Evolutionary conservation across 345 rosid species (phyloP).

Genomic region (Raphanus raphanistrum): DNA sequence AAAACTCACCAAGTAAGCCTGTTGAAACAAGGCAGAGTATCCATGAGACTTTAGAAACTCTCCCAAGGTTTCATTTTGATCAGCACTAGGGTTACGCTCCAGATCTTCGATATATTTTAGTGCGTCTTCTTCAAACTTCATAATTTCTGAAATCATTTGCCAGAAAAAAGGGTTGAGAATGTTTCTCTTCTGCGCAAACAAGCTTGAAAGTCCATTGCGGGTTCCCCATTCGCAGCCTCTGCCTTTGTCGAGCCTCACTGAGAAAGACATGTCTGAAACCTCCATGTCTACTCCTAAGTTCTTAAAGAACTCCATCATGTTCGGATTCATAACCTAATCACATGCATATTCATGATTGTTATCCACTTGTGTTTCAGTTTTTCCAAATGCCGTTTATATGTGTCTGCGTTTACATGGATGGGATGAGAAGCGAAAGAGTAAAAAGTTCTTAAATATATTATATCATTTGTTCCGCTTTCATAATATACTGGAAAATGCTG

Average conservation of each 20-base stretch:
- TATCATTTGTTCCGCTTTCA: too few species aligned
- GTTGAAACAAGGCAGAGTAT: conserved; percentile 68
- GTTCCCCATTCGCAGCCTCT: conserved; percentile 80
- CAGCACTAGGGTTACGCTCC: conserved; percentile 55
- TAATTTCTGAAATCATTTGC: conserved; percentile 62
- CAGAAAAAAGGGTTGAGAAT: conserved; percentile 56
- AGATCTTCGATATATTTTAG: conserved; percentile 61
- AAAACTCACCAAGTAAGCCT: conserved; percentile 65
- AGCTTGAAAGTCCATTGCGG: conserved; percentile 57
- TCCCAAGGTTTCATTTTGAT: conserved; percentile 59
- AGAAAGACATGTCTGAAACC: conserved; percentile 68
- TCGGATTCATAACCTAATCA: conserved; percentile 73
- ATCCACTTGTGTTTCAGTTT: neutral
- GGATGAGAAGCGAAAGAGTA: neutral
- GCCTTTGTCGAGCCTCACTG: conserved; percentile 69
- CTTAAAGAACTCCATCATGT: conserved; percentile 78
- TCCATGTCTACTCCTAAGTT: conserved; percentile 70
- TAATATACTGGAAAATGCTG: too few species aligned
- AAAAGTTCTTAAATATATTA: neutral
- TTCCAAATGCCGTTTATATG: neutral
- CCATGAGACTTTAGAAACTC: conserved; percentile 55
- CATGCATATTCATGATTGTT: neutral
- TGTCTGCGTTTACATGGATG: neutral
- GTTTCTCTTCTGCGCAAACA: conserved; percentile 68
- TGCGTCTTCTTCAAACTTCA: conserved; percentile 60